Base-by-base conservation (phyloP, 2,329 filamentous ascomycete species). In the Fusarium sp. region DNA sequence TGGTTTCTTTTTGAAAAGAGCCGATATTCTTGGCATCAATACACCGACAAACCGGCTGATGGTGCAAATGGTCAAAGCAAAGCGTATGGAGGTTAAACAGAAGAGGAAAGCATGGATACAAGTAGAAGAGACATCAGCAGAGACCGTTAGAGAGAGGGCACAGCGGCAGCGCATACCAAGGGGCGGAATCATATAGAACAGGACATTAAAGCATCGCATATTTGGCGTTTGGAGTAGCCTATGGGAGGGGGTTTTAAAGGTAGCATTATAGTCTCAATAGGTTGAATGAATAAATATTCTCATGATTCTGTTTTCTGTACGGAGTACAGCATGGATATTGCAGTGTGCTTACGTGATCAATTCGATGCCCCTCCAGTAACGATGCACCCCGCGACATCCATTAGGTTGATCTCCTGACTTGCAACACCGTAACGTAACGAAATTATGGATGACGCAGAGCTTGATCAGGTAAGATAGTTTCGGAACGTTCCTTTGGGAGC, bases 1-100 rank as follows among this genome's bases (percentile, higher is more conserved):
- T 77, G 95, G 94, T 1, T 99, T 95, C 81, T 91, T 99, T 63
- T 85, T 97, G 31, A 85, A 83, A 52, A 86, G 91, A 42, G 96
- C 92, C 1, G 85, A 88, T 72, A 87, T 92, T 76, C 74, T 94
- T 64, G 92, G 93, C 3, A 83, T 97, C n/a, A 83, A 87, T 52
- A 90, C 90, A 74, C 87, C 89, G 13, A 83, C 90, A 65, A 96
- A 97, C 76, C 89, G 90, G 73, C 86, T 92, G 83, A 82, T 97
- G 43, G 82, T 91, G 78, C 84, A 90, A 55, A 80, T 94, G 81
- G 89, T 98, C 50, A 89, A 91, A 75, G 92, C 89, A 25, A 95
- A 92, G 82, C 81, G 85, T 9, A 71, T 73, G 34, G 73, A 79
- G 28, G 74, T 79, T 16, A 57, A 73, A 28, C 72, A 76, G 48